phyloP scores from a whole-genome alignment of 2,329 filamentous ascomycete genomes.

The Falciphora oryzae region DNA sequence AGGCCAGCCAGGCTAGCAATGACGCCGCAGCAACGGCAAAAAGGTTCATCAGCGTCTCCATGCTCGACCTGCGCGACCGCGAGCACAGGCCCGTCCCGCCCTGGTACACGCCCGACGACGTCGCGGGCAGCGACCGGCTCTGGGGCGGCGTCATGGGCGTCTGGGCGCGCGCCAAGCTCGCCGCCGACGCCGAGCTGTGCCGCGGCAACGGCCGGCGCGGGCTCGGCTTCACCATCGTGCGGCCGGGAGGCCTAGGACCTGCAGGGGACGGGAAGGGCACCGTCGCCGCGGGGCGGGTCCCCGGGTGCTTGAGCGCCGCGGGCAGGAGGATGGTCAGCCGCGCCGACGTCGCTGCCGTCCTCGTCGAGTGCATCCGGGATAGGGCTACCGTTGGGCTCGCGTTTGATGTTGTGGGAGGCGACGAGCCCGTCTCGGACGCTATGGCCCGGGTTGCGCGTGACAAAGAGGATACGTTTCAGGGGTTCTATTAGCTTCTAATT shows the following conservation, averaged over 20 bases:
- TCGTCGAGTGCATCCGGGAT: conserved; percentile 34
- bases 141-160: conserved; percentile 31
- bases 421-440: conserved; percentile 27
- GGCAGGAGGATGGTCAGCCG: conserved; percentile 28
- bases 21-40: no score
- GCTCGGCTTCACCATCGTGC: conserved; percentile 39
- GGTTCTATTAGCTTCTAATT: no score
- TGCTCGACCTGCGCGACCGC: conserved; percentile 37
- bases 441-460: conserved; percentile 31
- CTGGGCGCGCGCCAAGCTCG: conserved; percentile 37
- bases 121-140: conserved; percentile 25
- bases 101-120: conserved; percentile 37
- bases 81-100: conserved; percentile 29
- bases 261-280: conserved; percentile 28
- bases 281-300: conserved; percentile 35
- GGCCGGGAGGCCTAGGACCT: conserved; percentile 34
- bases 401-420: conserved; percentile 35
- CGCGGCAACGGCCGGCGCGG: conserved; percentile 29
- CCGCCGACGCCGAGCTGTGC: conserved; percentile 33
- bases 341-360: conserved; percentile 38
- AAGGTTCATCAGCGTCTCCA: conserved; percentile 39
- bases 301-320: conserved; percentile 19
- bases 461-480: conserved; percentile 26
- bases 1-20: conserved; percentile 24
- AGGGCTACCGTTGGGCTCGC: conserved; percentile 33